Conservation (phyloP, 768 basidiomycete species). For the Tulasnella sp. region DNA sequence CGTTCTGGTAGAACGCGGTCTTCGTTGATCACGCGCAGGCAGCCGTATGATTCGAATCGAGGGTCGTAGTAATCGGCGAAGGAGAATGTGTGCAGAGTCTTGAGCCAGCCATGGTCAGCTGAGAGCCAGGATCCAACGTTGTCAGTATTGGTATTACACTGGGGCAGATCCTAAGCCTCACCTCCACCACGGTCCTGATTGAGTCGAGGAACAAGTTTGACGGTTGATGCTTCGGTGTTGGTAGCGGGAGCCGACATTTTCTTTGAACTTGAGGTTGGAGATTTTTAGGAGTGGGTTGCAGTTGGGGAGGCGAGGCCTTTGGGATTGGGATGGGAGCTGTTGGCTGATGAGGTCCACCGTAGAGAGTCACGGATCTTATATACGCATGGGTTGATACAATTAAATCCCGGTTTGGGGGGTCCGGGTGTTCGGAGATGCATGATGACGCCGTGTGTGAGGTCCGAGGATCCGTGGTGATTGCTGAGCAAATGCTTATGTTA, state of each 20-base stretch:
- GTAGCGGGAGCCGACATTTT: background rate
- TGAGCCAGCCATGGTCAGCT: conserved; percentile 81
- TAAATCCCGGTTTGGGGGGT: background rate
- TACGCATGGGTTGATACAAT: background rate
- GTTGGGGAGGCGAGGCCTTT: background rate
- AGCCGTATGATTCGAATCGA: conserved; percentile 57
- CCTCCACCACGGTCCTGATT: conserved; percentile 26
- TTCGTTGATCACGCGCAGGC: conserved; percentile 88
- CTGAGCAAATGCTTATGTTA: no score
- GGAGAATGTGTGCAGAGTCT: conserved; percentile 81
- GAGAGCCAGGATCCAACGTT: background rate
- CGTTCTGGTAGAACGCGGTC: conserved; percentile 70
- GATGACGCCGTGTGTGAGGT: background rate
- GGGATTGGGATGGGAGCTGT: background rate
- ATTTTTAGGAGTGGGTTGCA: background rate
- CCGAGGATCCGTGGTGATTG: background rate
- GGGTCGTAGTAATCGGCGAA: conserved; percentile 65
- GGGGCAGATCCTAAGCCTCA: background rate
- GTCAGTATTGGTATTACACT: conserved; percentile 1
- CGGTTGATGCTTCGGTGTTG: conserved; percentile 17
- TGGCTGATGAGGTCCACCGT: background rate
- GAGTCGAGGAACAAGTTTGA: conserved; percentile 23
- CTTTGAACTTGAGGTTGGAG: background rate
- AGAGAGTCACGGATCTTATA: background rate
- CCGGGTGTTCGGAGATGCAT: background rate